These are phyloP conservation scores for Russula virescens DNA, from an alignment of 768 basidiomycete species.

Conservation along the genomic window DNA sequence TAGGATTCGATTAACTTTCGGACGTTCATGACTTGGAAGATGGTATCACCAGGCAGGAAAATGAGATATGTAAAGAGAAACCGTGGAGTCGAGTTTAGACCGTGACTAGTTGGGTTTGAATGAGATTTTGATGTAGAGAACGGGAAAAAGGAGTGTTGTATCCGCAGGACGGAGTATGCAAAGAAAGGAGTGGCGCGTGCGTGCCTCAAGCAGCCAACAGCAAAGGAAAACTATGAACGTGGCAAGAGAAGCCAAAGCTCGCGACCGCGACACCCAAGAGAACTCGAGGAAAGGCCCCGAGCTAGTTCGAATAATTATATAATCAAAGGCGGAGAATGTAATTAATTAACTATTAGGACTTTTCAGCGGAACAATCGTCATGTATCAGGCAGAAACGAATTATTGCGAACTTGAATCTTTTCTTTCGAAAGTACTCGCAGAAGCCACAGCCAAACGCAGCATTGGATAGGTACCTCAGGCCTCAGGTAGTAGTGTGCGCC, in stretches of 20 bases:
- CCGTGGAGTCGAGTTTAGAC: not conserved
- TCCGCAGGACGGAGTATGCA: not conserved
- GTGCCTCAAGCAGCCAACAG: conserved; percentile 8
- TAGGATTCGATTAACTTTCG: conserved; percentile 16
- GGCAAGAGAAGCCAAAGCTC: not conserved
- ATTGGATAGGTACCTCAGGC: too few relatives aligned
- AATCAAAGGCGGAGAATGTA: not conserved
- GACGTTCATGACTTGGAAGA: conserved; percentile 11
- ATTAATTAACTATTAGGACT: too few relatives aligned
- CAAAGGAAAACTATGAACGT: not conserved
- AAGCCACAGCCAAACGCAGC: too few relatives aligned
- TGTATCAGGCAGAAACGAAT: too few relatives aligned
- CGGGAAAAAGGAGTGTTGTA: not conserved
- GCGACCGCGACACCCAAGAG: too few relatives aligned
- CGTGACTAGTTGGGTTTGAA: not conserved
- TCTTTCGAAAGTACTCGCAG: too few relatives aligned
- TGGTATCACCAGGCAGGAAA: conserved; percentile 5
- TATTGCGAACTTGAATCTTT: too few relatives aligned
- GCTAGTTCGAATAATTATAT: not conserved
- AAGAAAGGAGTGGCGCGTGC: conserved; percentile 1
- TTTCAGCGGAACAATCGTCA: too few relatives aligned
- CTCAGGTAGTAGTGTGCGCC: too few relatives aligned
- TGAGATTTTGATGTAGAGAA: not conserved
- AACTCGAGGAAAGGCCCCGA: not conserved
- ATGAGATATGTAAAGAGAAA: not conserved